Evolutionary conservation across 305 asterid species (phyloP).

Genomic region (Fraxinus floribunda): DNA sequence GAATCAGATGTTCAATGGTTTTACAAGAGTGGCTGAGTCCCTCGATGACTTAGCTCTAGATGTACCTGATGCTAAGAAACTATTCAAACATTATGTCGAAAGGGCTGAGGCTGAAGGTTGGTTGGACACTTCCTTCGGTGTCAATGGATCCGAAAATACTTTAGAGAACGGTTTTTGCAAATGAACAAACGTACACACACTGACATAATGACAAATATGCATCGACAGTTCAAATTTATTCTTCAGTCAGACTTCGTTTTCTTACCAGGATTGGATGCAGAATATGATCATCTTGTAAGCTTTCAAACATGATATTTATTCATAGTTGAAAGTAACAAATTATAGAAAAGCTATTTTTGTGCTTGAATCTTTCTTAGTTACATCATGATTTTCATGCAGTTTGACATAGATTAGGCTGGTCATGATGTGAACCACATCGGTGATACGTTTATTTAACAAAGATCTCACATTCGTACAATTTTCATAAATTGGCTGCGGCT

Average conservation of each 20-base stretch:
- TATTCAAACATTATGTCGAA: conserved; percentile 47
- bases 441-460: not conserved
- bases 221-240: too few species aligned
- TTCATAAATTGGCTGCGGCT: not conserved
- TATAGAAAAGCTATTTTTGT: too few species aligned
- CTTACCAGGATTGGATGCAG: too few species aligned
- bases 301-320: too few species aligned
- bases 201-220: too few species aligned
- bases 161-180: conserved; percentile 38
- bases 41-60: conserved; percentile 88
- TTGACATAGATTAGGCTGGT: too few species aligned
- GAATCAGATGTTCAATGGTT: conserved; percentile 88
- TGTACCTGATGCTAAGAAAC: conserved; percentile 80
- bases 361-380: too few species aligned
- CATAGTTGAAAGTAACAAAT: too few species aligned
- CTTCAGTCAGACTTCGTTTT: too few species aligned
- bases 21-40: conserved; percentile 56
- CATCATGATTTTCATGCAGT: too few species aligned
- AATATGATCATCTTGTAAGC: too few species aligned
- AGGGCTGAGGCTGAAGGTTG: conserved; percentile 69
- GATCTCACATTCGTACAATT: not conserved
- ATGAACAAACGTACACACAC: not conserved
- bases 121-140: conserved; percentile 55
- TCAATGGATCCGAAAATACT: conserved; percentile 21
- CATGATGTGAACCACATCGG: too few species aligned